Base-by-base conservation (phyloP, 441 rosid species). In the Adansonia madagascariensis region DNA sequence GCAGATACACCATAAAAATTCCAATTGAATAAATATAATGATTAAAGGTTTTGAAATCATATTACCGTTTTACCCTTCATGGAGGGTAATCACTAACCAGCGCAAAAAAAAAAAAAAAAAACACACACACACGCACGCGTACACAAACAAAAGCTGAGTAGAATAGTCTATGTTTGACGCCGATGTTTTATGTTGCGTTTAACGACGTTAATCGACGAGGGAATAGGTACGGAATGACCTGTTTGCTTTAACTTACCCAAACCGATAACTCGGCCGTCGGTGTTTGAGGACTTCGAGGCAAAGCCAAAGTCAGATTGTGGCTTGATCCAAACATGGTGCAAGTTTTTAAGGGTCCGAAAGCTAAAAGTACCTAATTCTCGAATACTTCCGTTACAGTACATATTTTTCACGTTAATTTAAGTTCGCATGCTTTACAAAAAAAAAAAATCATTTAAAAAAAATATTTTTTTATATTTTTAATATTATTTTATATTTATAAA, bases 111-210 rank as follows among this genome's bases (percentile, higher is more conserved):
- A 47, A 57, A 57, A 57, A 57, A 57, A 1, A 17, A 18, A 80
- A 81, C 78, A 84, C 27, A 27, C 31, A 27, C 31, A 27, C 31
- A 27, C 31, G 31, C 31, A 27, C 31, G 31, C 31, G 31, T 27
- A 1, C 31, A 27, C 31, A 27, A 27, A 27, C 1, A 27, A 27
- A 81, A 65, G 71, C 6, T 12, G 53, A 24, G 6, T 10, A 68
- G 24, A 78, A 73, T 1, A 31, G 17, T 46, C 75, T 53, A 15
- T 9, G 62, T 55, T 22, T 27, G 70, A 75, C 62, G 78, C 62
- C 77, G 27, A 68, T 76, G 65, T 53, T 76, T 67, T 77, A 79
- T 47, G 81, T 80, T 61, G 53, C 20, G 18, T 67, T 53, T 22
- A 77, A 61, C 73, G 59, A 31, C 47, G 80, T 66, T 72, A 73